phyloP scores from a whole-genome alignment of 2,329 filamentous ascomycete genomes.

The Cucurbitaria berberidis region DNA sequence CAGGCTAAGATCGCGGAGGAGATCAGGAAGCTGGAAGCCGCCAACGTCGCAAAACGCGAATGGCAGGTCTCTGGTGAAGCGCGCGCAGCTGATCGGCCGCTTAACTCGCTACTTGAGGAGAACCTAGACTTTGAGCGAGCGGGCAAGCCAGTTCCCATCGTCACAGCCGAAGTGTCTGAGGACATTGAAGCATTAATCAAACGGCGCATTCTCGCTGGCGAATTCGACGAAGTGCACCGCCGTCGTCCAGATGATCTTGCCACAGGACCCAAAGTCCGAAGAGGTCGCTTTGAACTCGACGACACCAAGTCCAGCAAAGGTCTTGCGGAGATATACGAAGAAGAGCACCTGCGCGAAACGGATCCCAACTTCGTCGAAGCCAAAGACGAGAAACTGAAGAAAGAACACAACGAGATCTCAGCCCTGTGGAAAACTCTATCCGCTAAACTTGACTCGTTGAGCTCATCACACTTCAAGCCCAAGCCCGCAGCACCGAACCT shows the following conservation, averaged over 20 bases:
- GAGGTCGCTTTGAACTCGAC: slow-evolving; percentile 80
- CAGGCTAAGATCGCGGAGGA: slow-evolving; percentile 87
- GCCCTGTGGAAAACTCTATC: slow-evolving; percentile 82
- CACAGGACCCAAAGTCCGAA: slow-evolving; percentile 65
- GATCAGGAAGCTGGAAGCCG: slow-evolving; percentile 88
- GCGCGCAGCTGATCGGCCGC: slow-evolving; percentile 76
- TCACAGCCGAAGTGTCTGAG: slow-evolving; percentile 89
- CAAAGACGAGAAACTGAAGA: slow-evolving; percentile 79
- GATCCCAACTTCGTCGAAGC: slow-evolving; percentile 83
- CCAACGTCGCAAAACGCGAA: slow-evolving; percentile 84
- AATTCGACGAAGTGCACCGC: slow-evolving; percentile 90
- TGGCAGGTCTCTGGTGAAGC: slow-evolving; percentile 94
- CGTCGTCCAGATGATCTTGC: slow-evolving; percentile 77
- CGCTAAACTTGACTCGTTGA: slow-evolving; percentile 83
- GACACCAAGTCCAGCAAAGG: slow-evolving; percentile 87
- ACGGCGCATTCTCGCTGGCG: slow-evolving; percentile 82
- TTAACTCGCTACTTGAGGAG: slow-evolving; percentile 92
- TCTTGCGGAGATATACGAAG: slow-evolving; percentile 91
- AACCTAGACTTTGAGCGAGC: slow-evolving; percentile 95
- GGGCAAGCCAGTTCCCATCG: slow-evolving; percentile 92
- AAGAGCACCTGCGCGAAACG: slow-evolving; percentile 79
- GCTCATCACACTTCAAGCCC: slow-evolving; percentile 94
- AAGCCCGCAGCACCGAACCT: slow-evolving; percentile 81
- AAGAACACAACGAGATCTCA: slow-evolving; percentile 83
- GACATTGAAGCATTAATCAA: slow-evolving; percentile 94